These are phyloP conservation scores for Choricystis sp. DNA, from an alignment of 139 green algal species.

Conservation along the genomic window DNA sequence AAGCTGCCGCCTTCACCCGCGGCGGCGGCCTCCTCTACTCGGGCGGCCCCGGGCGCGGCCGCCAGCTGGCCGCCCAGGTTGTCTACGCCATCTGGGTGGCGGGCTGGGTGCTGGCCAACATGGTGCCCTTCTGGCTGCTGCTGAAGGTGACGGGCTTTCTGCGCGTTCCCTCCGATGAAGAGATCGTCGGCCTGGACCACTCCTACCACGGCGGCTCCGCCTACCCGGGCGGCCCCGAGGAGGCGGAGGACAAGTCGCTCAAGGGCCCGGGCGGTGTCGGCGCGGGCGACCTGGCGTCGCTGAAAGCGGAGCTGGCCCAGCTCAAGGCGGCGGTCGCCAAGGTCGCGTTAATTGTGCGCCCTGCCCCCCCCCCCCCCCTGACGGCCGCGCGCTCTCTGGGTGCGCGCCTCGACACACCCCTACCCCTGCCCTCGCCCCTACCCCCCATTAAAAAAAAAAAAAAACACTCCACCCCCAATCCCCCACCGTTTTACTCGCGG, in stretches of 20 bases:
- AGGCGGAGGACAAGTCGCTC: background rate
- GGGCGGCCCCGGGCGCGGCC: too few relatives aligned
- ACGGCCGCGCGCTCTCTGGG: too few relatives aligned
- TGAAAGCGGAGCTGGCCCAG: background rate
- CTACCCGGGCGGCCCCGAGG: constrained; percentile 10
- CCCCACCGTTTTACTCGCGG: too few relatives aligned
- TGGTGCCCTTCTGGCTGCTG: constrained; percentile 50
- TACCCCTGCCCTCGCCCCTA: too few relatives aligned
- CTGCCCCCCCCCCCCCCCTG: too few relatives aligned
- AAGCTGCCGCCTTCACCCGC: constrained; percentile 21
- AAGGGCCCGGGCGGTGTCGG: background rate
- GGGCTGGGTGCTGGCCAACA: constrained; percentile 41
- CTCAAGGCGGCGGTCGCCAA: background rate
- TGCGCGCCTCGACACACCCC: too few relatives aligned
- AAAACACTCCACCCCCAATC: too few relatives aligned
- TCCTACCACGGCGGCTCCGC: constrained; percentile 43
- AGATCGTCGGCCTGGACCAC: constrained; percentile 49
- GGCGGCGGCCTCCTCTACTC: constrained; percentile 25
- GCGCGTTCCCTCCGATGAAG: constrained; percentile 37
- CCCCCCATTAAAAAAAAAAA: too few relatives aligned
- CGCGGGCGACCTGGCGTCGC: background rate
- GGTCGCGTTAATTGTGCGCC: too few relatives aligned
- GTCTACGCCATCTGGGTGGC: constrained; percentile 36
- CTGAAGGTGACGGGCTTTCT: constrained; percentile 46
- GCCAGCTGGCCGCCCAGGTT: constrained; percentile 38